Percentiles rank a stretch among this genome's conserved stretches.
These are phyloP conservation scores for Parietichytrium sp. DNA, from an alignment of 108 stramenopile species.

Conservation along the genomic window DNA sequence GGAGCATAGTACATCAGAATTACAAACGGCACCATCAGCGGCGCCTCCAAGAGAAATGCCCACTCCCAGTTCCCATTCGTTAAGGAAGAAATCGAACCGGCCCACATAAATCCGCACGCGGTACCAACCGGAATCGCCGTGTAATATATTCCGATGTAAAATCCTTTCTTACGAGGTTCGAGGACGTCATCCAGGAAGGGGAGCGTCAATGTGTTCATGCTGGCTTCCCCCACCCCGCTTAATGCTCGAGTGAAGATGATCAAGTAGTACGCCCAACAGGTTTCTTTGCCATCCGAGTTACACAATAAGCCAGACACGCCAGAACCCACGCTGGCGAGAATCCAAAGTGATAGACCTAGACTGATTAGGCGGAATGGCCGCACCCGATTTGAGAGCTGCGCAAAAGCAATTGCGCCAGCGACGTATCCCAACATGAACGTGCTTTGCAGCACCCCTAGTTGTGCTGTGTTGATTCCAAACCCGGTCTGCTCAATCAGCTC, in stretches of 20 bases:
- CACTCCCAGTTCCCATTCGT: not conserved
- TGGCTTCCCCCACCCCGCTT: conserved; percentile 2
- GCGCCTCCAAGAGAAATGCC: conserved; percentile 15
- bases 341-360: not conserved
- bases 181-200: conserved; percentile 32
- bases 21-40: conserved; percentile 23
- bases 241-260: conserved; percentile 12
- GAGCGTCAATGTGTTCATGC: not conserved
- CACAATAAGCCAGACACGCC: conserved; percentile 28
- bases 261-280: not conserved
- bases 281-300: not conserved
- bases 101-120: conserved; percentile 34
- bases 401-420: not conserved
- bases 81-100: not conserved
- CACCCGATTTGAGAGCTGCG: not conserved
- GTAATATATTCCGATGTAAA: conserved; percentile 29
- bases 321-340: not conserved
- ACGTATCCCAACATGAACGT: conserved; percentile 24
- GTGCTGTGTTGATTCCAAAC: conserved; percentile 21
- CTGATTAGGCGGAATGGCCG: not conserved
- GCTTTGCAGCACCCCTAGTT: not conserved
- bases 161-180: not conserved
- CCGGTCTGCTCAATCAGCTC: not conserved
- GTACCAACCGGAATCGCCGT: conserved; percentile 32
- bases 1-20: not conserved